Base-by-base conservation (phyloP, 2,329 filamentous ascomycete species). In the Scopulariopsis brevicaulis region DNA sequence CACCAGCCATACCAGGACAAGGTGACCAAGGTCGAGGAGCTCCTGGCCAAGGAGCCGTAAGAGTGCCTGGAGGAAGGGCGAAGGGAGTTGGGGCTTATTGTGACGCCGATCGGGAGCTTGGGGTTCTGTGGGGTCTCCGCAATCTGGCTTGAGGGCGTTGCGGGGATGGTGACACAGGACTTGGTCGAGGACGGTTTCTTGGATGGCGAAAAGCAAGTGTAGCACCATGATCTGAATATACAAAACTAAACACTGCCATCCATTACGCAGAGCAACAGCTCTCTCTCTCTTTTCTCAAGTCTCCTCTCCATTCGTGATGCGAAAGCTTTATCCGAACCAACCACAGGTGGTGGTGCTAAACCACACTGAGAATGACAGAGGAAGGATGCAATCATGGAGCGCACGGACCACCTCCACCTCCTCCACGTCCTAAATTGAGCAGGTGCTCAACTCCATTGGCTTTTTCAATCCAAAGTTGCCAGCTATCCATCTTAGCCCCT, bases 1-100 rank as follows among this genome's bases (percentile, higher is more conserved):
- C 81, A 79, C 69, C 90, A 96, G 73, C 83, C 83, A 2, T 87
- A 88, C 40, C 80, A 85, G 67, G 88, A 95, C 63, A 96, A 96
- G 74, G 88, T 96, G 20, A 78, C 78, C 71, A 72, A 79, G 55
- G 78, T 83, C 4, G 69, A 82, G 67, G 74, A 76, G 14, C 65
- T 83, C n/a, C 65, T 83, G 60, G 71, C 70, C 1, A 52, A 57
- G 48, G 55, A 57, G 15, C n/a, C 28, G 40, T n/a, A 52, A 20
- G 40, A n/a, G 11, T 46, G 7, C 15, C n/a, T 15, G 15, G 37
- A 40, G 11, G 37, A 18, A 40, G 15, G 40, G 40, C 10, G 40
- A 15, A 3, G 18, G n/a, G 6, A 15, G 14, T 2, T 7, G 40
- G 6, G 8, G 15, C 15, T 46, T 5, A n/a, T 24, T 2, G 24